A percentile compares a stretch with the other conserved stretches of the same genome.
phyloP scores from a whole-genome alignment of 2,329 filamentous ascomycete species.

The Ascochyta pisi region DNA sequence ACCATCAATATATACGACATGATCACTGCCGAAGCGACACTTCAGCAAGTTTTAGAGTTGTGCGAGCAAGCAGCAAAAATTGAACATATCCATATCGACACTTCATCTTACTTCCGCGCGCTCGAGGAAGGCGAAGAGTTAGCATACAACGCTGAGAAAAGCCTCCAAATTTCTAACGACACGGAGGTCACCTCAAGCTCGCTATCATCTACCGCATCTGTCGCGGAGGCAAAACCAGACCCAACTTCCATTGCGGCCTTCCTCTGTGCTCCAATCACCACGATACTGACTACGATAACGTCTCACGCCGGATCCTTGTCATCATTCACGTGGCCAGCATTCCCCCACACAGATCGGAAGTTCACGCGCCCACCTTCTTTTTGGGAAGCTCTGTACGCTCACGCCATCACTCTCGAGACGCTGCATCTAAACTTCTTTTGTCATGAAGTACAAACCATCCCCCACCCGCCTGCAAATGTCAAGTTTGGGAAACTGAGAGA shows the following conservation, averaged over 20 bases:
- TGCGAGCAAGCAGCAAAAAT: not conserved
- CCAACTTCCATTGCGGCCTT: not conserved
- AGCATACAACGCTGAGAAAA: not conserved
- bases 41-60: not conserved
- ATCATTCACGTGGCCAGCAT: not conserved
- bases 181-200: too few relatives aligned
- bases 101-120: not conserved
- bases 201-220: too few relatives aligned
- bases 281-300: not conserved
- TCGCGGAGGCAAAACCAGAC: not conserved
- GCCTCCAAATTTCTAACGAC: not conserved
- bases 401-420: not conserved
- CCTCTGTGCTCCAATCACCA: not conserved
- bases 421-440: constrained; percentile 1
- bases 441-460: not conserved
- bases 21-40: not conserved
- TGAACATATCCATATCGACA: not conserved
- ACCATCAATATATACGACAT: not conserved
- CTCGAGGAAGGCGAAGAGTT: not conserved
- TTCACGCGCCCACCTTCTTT: not conserved
- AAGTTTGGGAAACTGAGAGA: not conserved
- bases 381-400: not conserved
- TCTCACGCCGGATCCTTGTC: not conserved
- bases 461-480: not conserved
- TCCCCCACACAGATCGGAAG: not conserved